Evolutionary conservation across 768 basidiomycete species (phyloP).

Genomic region (Kwoniella bestiolae): DNA sequence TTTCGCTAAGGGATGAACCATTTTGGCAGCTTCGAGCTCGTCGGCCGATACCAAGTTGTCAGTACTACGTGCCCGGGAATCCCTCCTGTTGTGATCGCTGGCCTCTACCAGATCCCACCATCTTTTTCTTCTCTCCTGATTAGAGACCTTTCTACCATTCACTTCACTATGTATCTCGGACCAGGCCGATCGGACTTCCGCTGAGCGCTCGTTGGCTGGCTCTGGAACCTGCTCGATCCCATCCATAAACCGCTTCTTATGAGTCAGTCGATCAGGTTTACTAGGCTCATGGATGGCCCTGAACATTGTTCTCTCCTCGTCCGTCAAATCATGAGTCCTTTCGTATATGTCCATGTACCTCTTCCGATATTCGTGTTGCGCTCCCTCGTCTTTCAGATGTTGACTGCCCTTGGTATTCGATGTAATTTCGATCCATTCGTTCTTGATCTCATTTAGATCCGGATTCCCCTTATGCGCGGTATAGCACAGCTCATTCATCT

Average conservation of each 20-base stretch:
- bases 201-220: background rate
- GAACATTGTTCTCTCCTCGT: background rate
- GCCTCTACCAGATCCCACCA: background rate
- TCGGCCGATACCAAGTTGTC: too few relatives aligned
- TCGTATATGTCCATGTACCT: background rate
- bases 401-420: background rate
- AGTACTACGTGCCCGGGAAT: background rate
- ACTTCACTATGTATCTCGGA: background rate
- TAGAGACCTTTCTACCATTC: background rate
- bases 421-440: background rate
- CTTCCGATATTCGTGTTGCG: background rate
- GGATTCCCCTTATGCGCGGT: background rate
- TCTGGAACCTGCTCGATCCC: background rate
- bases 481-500: background rate
- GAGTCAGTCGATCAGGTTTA: background rate
- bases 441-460: background rate
- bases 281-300: background rate
- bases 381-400: too few relatives aligned
- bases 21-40: too few relatives aligned
- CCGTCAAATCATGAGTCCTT: background rate
- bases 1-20: too few relatives aligned
- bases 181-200: background rate
- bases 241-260: background rate
- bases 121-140: background rate
- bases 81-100: too few relatives aligned